phyloP scores from a whole-genome alignment of 805 yeast genomes.

The Scheffersomyces ergatensis region DNA sequence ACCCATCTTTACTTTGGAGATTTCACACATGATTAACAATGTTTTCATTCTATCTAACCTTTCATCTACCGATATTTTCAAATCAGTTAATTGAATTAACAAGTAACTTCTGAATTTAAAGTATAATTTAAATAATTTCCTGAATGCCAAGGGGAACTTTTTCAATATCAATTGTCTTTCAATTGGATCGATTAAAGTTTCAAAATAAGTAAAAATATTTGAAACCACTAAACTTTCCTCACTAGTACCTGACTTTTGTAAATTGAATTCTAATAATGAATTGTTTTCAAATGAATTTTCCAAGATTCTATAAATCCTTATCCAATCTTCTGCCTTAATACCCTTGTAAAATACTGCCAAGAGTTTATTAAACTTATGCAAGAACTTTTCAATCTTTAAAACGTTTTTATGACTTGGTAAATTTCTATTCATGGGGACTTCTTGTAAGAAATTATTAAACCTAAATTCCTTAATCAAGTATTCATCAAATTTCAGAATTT shows the following conservation, averaged over 20 bases:
- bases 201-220: conserved; percentile 70
- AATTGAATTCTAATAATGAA: conserved; percentile 55
- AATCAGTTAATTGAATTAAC: conserved; percentile 61
- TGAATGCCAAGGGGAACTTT: conserved; percentile 67
- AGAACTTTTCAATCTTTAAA: conserved; percentile 56
- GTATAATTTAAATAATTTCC: conserved; percentile 65
- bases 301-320: conserved; percentile 65
- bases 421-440: conserved; percentile 47
- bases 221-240: conserved; percentile 62
- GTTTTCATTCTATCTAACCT: conserved; percentile 70
- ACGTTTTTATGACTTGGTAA: conserved; percentile 44
- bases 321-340: conserved; percentile 73
- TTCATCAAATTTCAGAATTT: conserved; percentile 36
- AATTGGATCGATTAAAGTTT: conserved; percentile 50
- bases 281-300: conserved; percentile 65
- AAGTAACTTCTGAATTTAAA: conserved; percentile 63
- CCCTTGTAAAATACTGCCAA: conserved; percentile 55
- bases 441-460: conserved; percentile 38
- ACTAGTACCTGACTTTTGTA: conserved; percentile 33
- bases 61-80: conserved; percentile 51
- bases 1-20: conserved; percentile 65
- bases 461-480: conserved; percentile 39
- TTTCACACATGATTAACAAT: conserved; percentile 61
- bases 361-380: conserved; percentile 61
- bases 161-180: conserved; percentile 33